These are phyloP conservation scores for Arthroderma uncinatum DNA, from an alignment of 2,329 filamentous ascomycete species.

Conservation along the genomic window DNA sequence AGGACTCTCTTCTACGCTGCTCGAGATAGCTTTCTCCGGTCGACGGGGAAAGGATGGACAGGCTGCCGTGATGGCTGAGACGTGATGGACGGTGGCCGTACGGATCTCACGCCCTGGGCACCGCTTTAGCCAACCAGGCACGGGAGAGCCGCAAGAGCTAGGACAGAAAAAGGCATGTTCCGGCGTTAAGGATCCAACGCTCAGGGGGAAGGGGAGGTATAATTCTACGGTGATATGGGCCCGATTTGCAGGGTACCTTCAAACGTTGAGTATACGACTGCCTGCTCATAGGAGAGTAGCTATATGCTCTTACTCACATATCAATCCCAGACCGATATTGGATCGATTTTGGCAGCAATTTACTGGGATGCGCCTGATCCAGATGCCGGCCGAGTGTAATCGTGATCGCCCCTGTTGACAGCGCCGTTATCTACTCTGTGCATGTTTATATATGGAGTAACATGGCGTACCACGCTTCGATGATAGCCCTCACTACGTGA, in stretches of 20 bases:
- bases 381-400: background rate
- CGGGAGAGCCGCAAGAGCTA: conserved; percentile 2
- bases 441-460: background rate
- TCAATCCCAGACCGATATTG: background rate
- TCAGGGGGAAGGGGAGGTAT: background rate
- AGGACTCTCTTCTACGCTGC: background rate
- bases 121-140: background rate
- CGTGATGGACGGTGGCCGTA: background rate
- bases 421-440: background rate
- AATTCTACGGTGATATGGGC: background rate
- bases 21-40: background rate
- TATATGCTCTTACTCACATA: background rate
- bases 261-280: no score
- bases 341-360: background rate
- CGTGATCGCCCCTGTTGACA: background rate
- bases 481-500: background rate
- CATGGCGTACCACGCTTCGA: background rate
- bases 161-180: background rate
- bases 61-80: background rate
- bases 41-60: background rate
- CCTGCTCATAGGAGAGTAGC: background rate
- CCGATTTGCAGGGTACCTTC: conserved; percentile 1
- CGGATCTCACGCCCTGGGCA: background rate
- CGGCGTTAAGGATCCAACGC: background rate
- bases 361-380: background rate